phyloP scores from a whole-genome alignment of 2,329 filamentous ascomycete species.

The Fusarium luffae region DNA sequence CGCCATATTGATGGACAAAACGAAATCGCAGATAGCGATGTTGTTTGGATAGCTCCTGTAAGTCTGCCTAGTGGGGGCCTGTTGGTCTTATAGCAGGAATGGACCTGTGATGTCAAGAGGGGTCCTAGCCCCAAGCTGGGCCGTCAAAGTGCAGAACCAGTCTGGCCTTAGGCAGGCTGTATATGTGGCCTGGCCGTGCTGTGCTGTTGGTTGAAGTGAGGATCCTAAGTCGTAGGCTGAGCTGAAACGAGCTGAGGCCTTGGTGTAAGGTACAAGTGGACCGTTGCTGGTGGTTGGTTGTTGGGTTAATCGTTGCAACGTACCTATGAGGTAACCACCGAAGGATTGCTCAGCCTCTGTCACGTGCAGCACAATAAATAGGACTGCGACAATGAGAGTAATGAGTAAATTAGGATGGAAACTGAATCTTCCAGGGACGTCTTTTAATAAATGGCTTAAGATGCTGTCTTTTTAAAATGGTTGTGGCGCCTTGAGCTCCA shows the following conservation, averaged over 20 bases:
- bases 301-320: constrained; percentile 2
- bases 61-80: not conserved
- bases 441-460: not conserved
- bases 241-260: not conserved
- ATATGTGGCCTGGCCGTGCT: not conserved
- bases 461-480: not conserved
- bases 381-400: not conserved
- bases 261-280: constrained; percentile 12
- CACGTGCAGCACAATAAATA: constrained; percentile 16
- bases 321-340: constrained; percentile 11
- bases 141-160: constrained; percentile 12
- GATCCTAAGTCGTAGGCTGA: constrained; percentile 7
- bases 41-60: not conserved
- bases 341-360: constrained; percentile 8
- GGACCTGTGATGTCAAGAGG: constrained; percentile 6
- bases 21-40: not conserved
- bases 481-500: not conserved
- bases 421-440: not conserved
- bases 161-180: constrained; percentile 3
- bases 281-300: constrained; percentile 1
- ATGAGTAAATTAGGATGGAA: not conserved
- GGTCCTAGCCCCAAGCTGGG: constrained; percentile 9
- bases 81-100: constrained; percentile 10
- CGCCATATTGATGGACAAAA: constrained; percentile 55
- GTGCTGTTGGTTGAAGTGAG: constrained; percentile 9